Conservation (phyloP, 352 stramenopile genomes). For the Phytophthora podocarpi region DNA sequence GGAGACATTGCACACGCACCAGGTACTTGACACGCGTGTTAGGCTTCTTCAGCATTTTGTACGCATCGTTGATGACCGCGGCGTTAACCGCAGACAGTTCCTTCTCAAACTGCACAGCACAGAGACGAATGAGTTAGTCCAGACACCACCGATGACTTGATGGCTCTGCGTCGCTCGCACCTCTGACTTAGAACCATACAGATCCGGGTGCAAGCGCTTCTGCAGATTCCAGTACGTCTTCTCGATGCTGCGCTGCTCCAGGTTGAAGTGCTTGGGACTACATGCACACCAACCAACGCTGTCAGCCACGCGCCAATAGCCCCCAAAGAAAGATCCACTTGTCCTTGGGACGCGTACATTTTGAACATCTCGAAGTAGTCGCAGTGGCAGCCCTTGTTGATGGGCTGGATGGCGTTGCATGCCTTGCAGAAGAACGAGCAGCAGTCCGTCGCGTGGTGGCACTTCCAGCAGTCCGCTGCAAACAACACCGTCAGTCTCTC, state of each 20-base stretch:
- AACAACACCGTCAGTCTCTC: constrained; percentile 10
- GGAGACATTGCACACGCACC: constrained; percentile 37
- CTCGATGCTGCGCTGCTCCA: constrained; percentile 83
- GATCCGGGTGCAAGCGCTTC: constrained; percentile 84
- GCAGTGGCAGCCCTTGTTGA: constrained; percentile 70
- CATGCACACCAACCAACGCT: constrained; percentile 2
- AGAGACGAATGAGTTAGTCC: background rate
- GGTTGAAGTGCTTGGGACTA: constrained; percentile 81
- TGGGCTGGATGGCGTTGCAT: constrained; percentile 81
- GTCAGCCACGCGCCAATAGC: constrained; percentile 14
- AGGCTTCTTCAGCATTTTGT: constrained; percentile 89
- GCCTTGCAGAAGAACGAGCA: constrained; percentile 85
- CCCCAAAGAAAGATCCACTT: constrained; percentile 1
- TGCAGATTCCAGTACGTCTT: constrained; percentile 89
- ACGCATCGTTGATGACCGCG: constrained; percentile 83
- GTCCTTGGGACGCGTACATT: constrained; percentile 49
- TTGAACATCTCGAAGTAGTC: constrained; percentile 90
- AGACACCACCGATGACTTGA: background rate
- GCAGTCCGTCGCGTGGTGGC: constrained; percentile 78
- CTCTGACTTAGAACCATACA: constrained; percentile 88
- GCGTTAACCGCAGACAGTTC: constrained; percentile 81
- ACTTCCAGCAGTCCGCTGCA: constrained; percentile 79
- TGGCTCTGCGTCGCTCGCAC: constrained; percentile 32
- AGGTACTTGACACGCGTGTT: constrained; percentile 87
- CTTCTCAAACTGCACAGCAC: constrained; percentile 67